Evolutionary conservation across 139 green algal genomes (phyloP), one percentile per base, ranked within the genome.

Genomic region (Desmodesmus armatus): DNA sequence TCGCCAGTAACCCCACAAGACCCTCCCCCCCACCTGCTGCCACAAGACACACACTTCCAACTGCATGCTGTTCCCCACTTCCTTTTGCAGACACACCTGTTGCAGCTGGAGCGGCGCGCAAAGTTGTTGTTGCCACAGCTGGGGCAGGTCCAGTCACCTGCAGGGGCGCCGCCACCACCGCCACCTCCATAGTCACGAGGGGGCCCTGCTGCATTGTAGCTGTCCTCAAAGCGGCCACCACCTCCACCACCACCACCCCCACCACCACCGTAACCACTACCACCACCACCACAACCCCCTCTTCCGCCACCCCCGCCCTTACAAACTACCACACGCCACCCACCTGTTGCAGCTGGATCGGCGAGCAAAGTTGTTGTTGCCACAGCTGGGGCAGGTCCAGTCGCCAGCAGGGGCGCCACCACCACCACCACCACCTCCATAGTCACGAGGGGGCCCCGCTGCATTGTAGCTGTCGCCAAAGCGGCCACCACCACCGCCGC

Each of bases 81-180:
- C n/a, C n/a, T n/a, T 93, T 94, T 40, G 88, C 77, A 2, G 84
- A 89, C 65, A 89, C 94, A 96, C 86, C 89, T 92, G 89, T 96
- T 94, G 90, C 94, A 97, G 5, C 60, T 78, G 65, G 71, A 83
- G n/a, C 93, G 88, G 40, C 92, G 90, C 0, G 92, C 93, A 82
- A 94, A 97, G 90, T 91, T 93, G 49, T 72, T 91, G 89, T 97
- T 97, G 80, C 92, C 93, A 85, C 94, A 97, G 31, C 63, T 85
- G 47, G 85, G 49, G 83, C 94, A 97, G 5, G 70, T 60, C 94
- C 94, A 97, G 86, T 97, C 94, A 29, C 93, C 80, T 58, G 83
- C 77, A 15, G 40, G 71, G 29, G 79, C 85, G 3, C 84, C 85
- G 47, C 88, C 75, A 31, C 71, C 76, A n/a, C 87, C 78, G 31